Base-by-base conservation (phyloP, 768 basidiomycete genomes). In the Lactifluus subvellereus region DNA sequence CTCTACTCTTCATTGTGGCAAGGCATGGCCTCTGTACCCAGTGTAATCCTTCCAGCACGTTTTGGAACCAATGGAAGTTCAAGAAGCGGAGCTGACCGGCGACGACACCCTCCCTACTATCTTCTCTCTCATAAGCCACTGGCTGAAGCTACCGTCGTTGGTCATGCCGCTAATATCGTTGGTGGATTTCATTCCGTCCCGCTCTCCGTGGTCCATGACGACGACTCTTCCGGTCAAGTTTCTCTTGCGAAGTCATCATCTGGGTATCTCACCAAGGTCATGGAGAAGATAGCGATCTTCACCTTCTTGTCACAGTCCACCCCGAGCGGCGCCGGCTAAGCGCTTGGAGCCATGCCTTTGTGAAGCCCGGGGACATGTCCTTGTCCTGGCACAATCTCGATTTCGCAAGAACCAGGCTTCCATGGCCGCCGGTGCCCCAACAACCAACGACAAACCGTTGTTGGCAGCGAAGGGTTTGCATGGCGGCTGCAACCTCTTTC, bases 71-170 rank as follows among this genome's bases (percentile, higher is more conserved):
- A 76, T 77, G 6, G 91, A 94, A 71, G 70, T 86, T 6, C 77
- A 81, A 18, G 89, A 91, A 59, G 85, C 85, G 4, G 80, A 82
- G 53, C 69, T 77, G n/a, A 81, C 83, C 0, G 87, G 86, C 10
- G 86, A 91, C 43, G 77, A 81, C 18, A 78, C 84, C 0, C 77
- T 92, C 18, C 89, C 91, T 0, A 91, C 89, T 14, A 81, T 93
- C 30, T 93, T 92, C 72, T 84, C 87, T 18, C 77, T 94, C 65
- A 87, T 85, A 78, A 64, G 90, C 87, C 89, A 0, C 88, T 91
- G 56, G 78, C 87, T 2, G 91, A 93, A 73, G 81, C 88, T 54
- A 79, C 82, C 27, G 81, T 86, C 9, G 82, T 92, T 18, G 89
- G 88, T 7, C 71, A 88, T 54, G 86, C 89, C 1, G 73, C 76